Evolutionary conservation across 2,329 filamentous ascomycete species (phyloP).

Genomic region (Pyrenochaeta sp.): DNA sequence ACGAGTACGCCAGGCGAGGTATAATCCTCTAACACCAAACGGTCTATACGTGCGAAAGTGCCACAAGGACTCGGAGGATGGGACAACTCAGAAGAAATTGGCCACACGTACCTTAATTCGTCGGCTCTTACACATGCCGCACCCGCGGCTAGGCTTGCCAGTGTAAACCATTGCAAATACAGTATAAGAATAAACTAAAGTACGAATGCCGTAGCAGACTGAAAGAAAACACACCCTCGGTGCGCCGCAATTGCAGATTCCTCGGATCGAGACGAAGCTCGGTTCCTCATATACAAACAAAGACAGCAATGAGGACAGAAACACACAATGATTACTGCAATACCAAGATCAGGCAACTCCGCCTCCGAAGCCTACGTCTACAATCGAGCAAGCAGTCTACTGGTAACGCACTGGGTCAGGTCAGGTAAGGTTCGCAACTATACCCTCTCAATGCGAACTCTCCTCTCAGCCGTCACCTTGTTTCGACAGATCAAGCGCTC

Average conservation of each 20-base stretch:
- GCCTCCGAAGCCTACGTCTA: slow-evolving; percentile 36
- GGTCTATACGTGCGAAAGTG: neutral
- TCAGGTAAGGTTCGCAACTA: no score
- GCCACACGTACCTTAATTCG: slow-evolving; percentile 73
- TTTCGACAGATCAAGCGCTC: slow-evolving; percentile 18
- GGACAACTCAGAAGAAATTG: slow-evolving; percentile 5
- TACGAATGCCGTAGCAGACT: slow-evolving; percentile 17
- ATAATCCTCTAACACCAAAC: no score
- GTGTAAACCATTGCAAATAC: slow-evolving; percentile 51
- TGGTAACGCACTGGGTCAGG: no score
- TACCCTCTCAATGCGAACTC: no score
- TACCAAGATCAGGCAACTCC: slow-evolving; percentile 24
- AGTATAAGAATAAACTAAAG: slow-evolving; percentile 17
- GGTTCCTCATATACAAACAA: slow-evolving; percentile 1
- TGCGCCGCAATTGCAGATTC: slow-evolving; percentile 6
- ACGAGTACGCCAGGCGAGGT: slow-evolving; percentile 5
- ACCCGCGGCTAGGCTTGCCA: slow-evolving; percentile 60
- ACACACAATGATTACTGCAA: slow-evolving; percentile 6
- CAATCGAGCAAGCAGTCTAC: no score
- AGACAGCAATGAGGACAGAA: no score
- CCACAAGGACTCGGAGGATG: slow-evolving; percentile 5
- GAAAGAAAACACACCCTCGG: slow-evolving; percentile 3
- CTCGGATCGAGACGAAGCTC: slow-evolving; percentile 1
- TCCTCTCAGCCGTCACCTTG: no score
- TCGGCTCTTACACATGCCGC: slow-evolving; percentile 76